phyloP scores from a whole-genome alignment of 768 basidiomycete genomes.

The Roridomyces roridus region DNA sequence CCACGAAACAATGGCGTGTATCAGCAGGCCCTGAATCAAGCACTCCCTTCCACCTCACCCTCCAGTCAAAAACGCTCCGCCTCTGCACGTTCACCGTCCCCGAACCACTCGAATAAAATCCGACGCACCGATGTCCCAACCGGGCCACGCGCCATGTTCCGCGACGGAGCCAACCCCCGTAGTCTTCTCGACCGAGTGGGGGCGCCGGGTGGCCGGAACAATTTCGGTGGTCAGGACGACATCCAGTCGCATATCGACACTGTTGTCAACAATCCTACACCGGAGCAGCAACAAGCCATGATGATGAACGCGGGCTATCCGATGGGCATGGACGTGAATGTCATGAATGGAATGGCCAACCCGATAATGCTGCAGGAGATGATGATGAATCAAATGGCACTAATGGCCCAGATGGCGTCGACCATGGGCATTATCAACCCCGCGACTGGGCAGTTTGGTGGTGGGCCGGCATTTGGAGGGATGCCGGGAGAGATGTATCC shows the following conservation, averaged over 20 bases:
- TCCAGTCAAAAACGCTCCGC: conserved; percentile 68
- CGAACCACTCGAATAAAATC: conserved; percentile 69
- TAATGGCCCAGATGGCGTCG: conserved; percentile 92
- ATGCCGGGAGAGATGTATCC: conserved; percentile 60
- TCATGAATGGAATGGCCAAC: conserved; percentile 64
- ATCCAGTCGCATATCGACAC: conserved; percentile 83
- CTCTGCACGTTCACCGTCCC: conserved; percentile 72
- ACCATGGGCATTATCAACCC: conserved; percentile 82
- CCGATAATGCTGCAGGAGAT: conserved; percentile 84
- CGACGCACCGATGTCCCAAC: conserved; percentile 81
- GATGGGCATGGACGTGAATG: conserved; percentile 67
- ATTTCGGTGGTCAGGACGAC: conserved; percentile 58
- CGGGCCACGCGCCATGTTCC: conserved; percentile 84
- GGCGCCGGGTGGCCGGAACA: conserved; percentile 49
- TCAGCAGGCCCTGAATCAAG: conserved; percentile 77
- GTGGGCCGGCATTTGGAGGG: conserved; percentile 54
- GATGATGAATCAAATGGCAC: conserved; percentile 90
- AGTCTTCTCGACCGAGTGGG: conserved; percentile 88
- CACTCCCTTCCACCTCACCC: conserved; percentile 54
- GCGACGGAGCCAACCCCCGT: conserved; percentile 46
- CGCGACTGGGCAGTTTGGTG: conserved; percentile 58
- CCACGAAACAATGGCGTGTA: conserved; percentile 63
- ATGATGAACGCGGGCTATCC: conserved; percentile 57
- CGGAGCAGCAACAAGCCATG: conserved; percentile 57
- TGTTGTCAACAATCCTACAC: conserved; percentile 62